Evolutionary conservation across 2,329 filamentous ascomycete species (phyloP), one percentile per base, ranked within the genome.

Genomic region (Zymoseptoria brevis): DNA sequence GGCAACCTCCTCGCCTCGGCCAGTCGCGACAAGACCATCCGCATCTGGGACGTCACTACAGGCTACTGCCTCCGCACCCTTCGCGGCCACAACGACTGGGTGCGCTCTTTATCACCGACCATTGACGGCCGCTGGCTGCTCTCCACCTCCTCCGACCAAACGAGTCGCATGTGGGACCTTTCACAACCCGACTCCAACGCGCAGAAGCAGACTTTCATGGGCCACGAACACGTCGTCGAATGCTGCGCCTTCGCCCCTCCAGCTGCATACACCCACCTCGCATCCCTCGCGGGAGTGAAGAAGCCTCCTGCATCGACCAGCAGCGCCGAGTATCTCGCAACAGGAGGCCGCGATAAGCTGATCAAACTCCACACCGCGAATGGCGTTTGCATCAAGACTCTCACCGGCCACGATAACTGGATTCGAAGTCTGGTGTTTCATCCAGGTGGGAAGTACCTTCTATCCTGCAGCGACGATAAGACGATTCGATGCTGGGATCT

Each of bases 371-470:
- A 92, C 90, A 90, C 96, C 72, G 83, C 87, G 9, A 83, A 90
- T 57, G 93, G 93, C 30, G 90, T 87, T 9, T 84, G 90, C 64
- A 85, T 96, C 71, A 93, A 90, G 73, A 94, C 88, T 0, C 79
- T 97, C 1, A 77, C 85, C 0, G 93, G 93, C 1, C 93, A 96
- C 72, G 92, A 96, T 73, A 96, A 96, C 72, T 97, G 93, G 93
- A 85, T 97, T 8, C 85, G 90, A 30, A 88, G 83, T 0, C 75
- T 96, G 5, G 85, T 90, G 8, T 97, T 96, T 73, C 93, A 96
- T 69, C 93, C 93, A 0, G 89, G 90, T 8, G 93, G 93, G 50
- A 95, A 93, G 74, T 96, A 94, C 69, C 81, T 97, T 1, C 76
- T 97, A 5, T 92, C 87, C 6, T 89, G 88, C 19, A 83, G 87